phyloP scores from a whole-genome alignment of 73 alveolate genomes.

The Durusdinium trenchii region DNA sequence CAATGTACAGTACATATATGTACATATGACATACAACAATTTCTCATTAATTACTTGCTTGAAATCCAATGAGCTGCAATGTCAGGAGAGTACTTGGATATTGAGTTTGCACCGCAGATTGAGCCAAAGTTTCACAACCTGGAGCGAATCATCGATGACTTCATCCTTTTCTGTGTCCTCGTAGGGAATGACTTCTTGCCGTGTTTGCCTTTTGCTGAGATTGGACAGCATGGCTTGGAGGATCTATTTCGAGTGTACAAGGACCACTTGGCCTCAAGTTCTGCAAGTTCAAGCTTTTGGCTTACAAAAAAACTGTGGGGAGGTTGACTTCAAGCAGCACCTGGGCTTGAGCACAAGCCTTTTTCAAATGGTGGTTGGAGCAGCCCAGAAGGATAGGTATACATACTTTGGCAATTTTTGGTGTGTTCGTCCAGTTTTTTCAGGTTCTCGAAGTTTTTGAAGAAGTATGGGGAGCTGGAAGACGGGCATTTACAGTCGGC shows the following conservation, averaged over 20 bases:
- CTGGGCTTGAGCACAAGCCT: not conserved
- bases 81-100: slow-evolving; percentile 75
- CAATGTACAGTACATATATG: no score
- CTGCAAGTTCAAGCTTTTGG: slow-evolving; percentile 34
- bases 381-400: no score
- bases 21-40: not conserved
- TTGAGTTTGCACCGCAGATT: slow-evolving; percentile 42
- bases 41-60: not conserved
- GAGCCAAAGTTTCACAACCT: slow-evolving; percentile 1
- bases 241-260: slow-evolving; percentile 97
- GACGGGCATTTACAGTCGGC: slow-evolving; percentile 66
- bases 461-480: slow-evolving; percentile 77
- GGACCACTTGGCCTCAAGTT: slow-evolving; percentile 54
- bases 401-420: no score
- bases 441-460: slow-evolving; percentile 41
- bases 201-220: slow-evolving; percentile 97
- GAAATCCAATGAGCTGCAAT: not conserved
- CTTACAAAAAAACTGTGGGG: slow-evolving; percentile 76
- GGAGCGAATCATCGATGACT: slow-evolving; percentile 83
- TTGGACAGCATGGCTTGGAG: slow-evolving; percentile 98
- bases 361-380: no score
- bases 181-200: slow-evolving; percentile 99
- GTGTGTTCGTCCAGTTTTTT: not conserved
- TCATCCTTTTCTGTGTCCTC: slow-evolving; percentile 75
- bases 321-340: slow-evolving; percentile 70